Evolutionary conservation across 176 grass and related monocot genomes (phyloP).

Genomic region (maize (Zea mays)): Zm-B73-REFERENCE-NAM-5.0 NC_050101.1:173059501-173060000

Average conservation of each 20-base stretch:
- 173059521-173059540: constrained; percentile 58
- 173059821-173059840: constrained; percentile 17
- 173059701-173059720: constrained; percentile 88
- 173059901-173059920: constrained; percentile 11
- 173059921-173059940: constrained; percentile 13
- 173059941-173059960: constrained; percentile 88
- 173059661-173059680: constrained; percentile 65
- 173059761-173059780: constrained; percentile 62
- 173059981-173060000: constrained; percentile 54
- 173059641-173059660: constrained; percentile 7
- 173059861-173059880: neutral
- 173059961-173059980: constrained; percentile 72
- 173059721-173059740: constrained; percentile 76
- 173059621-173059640: neutral
- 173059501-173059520: constrained; percentile 67
- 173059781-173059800: constrained; percentile 25
- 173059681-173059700: constrained; percentile 87
- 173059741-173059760: constrained; percentile 81
- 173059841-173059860: constrained; percentile 17
- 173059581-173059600: constrained; percentile 42
- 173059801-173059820: constrained; percentile 3
- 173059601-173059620: constrained; percentile 20
- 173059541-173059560: constrained; percentile 88
- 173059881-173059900: constrained; percentile 26
- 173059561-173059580: constrained; percentile 99